These are phyloP conservation scores for Sugiyamaella castrensis DNA, from an alignment of 1,139 yeast genomes.

Conservation along the genomic window DNA sequence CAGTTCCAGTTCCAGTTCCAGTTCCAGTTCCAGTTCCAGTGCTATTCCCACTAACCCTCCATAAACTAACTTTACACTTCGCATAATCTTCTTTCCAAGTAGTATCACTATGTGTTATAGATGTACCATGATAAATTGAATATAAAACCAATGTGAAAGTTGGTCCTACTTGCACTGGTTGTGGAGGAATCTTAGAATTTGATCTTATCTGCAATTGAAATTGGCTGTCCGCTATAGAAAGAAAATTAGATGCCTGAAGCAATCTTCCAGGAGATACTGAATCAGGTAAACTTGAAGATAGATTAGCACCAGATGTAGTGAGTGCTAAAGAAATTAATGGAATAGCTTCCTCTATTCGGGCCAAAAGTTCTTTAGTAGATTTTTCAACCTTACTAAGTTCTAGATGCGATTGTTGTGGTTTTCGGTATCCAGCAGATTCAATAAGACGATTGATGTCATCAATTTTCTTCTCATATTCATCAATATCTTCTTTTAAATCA, in stretches of 20 bases:
- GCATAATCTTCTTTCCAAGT: slow-evolving; percentile 78
- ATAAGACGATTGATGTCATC: slow-evolving; percentile 30
- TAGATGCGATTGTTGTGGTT: slow-evolving; percentile 40
- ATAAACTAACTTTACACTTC: slow-evolving; percentile 48
- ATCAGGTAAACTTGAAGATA: slow-evolving; percentile 51
- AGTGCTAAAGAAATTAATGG: slow-evolving; percentile 68
- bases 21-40: slow-evolving; percentile 9
- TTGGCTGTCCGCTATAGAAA: slow-evolving; percentile 44
- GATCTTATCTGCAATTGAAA: slow-evolving; percentile 22
- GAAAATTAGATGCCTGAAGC: slow-evolving; percentile 57
- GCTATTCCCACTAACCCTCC: slow-evolving; percentile 30
- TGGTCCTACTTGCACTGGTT: slow-evolving; percentile 53
- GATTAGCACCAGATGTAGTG: slow-evolving; percentile 66
- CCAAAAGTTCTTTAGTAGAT: slow-evolving; percentile 49
- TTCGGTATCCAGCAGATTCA: background rate
- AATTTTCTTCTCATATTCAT: slow-evolving; percentile 54
- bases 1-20: slow-evolving; percentile 1
- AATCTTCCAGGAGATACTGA: slow-evolving; percentile 63
- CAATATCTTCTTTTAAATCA: slow-evolving; percentile 58
- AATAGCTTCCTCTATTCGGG: slow-evolving; percentile 62
- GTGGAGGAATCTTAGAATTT: background rate
- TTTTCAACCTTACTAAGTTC: slow-evolving; percentile 49
- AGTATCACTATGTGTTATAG: slow-evolving; percentile 37
- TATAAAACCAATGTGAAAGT: slow-evolving; percentile 57
- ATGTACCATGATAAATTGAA: slow-evolving; percentile 47